Base-by-base conservation (phyloP, 225 moss, liverwort and hornwort species). In the Sphagnum contortum region DNA sequence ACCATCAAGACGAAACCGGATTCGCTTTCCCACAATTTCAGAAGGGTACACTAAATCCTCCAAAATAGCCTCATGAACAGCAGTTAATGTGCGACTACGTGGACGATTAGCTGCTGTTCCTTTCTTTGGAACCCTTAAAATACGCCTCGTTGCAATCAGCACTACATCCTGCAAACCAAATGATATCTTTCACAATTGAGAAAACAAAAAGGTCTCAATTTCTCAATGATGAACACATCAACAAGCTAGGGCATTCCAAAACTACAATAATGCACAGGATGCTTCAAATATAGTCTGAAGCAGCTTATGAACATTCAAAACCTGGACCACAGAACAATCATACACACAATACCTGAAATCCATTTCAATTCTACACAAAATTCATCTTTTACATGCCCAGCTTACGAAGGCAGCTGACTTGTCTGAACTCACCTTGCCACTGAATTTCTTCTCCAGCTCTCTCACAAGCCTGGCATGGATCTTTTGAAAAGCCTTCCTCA, bases 361-460 rank as follows among this genome's bases (percentile, higher is more conserved):
- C 56, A 11, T 56, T 11, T 11, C 11, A 12, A 57, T 57, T 57
- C 11, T 13, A 8, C 11, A 57, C 11, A 8, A 12, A 57, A 13
- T 2, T 11, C 5, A 13, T 4, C 8, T 11, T 5, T 13, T 13
- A 12, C 56, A 57, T 11, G n/a, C 11, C 2, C 56, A 57, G 13
- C 8, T 5, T 11, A 57, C 11, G 3, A 57, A 57, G 7, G 56
- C 2, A 12, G 11, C 56, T 57, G 56, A 57, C 56, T 12, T 12
- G 4, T 12, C 8, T 53, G 10, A 8, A 45, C 45, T 4, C 62
- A 91, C 94, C 94, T 96, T 96, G 74, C 95, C 95, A 12, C 90
- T 90, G 49, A 96, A 96, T 90, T 96, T 96, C 85, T 96, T 96
- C 87, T 96, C 95, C 14, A 96, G 83, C 78, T 96, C 95, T 58